Evolutionary conservation across 768 basidiomycete genomes (phyloP).

Genomic region (Tricholoma bakamatsutake): DNA sequence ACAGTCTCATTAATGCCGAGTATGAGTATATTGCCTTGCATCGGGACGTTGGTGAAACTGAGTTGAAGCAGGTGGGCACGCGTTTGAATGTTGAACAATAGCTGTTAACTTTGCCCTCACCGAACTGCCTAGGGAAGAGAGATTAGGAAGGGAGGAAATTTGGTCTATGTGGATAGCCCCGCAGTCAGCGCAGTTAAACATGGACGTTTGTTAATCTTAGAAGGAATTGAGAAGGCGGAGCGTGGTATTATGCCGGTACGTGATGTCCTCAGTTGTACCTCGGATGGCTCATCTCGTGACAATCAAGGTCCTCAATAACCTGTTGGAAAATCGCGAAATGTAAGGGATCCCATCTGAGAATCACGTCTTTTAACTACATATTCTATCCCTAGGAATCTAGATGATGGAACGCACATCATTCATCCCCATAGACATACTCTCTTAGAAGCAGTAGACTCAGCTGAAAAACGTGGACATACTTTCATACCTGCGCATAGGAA

Average conservation of each 20-base stretch:
- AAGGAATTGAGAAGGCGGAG: conserved; percentile 69
- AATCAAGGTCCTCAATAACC: conserved; percentile 51
- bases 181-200: conserved; percentile 62
- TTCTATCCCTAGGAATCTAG: conserved; percentile 44
- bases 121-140: conserved; percentile 42
- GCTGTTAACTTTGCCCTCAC: not conserved
- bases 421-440: conserved; percentile 55
- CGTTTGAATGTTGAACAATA: not conserved
- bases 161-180: conserved; percentile 64
- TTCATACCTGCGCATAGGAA: conserved; percentile 64
- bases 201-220: conserved; percentile 58
- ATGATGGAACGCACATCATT: conserved; percentile 66
- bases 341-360: conserved; percentile 15
- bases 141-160: conserved; percentile 52
- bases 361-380: not conserved
- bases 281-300: not conserved
- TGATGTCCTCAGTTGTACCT: not conserved
- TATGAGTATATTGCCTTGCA: conserved; percentile 67
- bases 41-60: conserved; percentile 66
- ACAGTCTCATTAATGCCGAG: conserved; percentile 58
- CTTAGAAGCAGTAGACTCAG: conserved; percentile 30
- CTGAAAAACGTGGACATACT: conserved; percentile 30
- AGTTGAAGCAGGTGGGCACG: conserved; percentile 51
- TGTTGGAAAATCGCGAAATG: conserved; percentile 71
- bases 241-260: conserved; percentile 67